These are phyloP conservation scores for Xerophyta viscosa DNA, from an alignment of 106 monocot species.

Conservation along the genomic window DNA sequence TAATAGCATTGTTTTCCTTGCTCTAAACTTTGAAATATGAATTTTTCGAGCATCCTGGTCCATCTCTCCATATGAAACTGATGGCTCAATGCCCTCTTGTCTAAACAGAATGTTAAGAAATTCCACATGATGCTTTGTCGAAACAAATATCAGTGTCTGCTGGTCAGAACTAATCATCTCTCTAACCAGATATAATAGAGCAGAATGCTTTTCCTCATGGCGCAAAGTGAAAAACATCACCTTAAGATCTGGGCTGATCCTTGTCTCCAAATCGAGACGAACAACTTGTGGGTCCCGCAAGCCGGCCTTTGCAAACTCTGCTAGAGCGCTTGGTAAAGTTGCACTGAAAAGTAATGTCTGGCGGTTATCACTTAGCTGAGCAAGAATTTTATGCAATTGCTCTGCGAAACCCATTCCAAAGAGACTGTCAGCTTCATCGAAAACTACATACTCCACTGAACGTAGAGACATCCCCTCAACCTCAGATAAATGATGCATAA, in stretches of 20 bases:
- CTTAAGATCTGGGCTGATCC: conserved; percentile 87
- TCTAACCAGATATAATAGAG: conserved; percentile 74
- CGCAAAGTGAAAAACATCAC: conserved; percentile 72
- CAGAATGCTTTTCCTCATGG: conserved; percentile 86
- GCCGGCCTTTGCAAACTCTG: conserved; percentile 96
- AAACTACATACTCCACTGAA: conserved; percentile 96
- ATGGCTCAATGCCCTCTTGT: conserved; percentile 83
- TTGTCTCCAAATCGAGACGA: conserved; percentile 76
- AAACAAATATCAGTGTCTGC: conserved; percentile 87
- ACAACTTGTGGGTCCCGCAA: conserved; percentile 80
- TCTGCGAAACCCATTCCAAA: conserved; percentile 92
- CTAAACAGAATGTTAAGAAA: conserved; percentile 73
- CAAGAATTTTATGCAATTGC: conserved; percentile 77
- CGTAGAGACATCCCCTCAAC: conserved; percentile 79
- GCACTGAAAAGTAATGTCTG: conserved; percentile 96
- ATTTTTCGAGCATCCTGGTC: conserved; percentile 98
- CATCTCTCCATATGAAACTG: conserved; percentile 92
- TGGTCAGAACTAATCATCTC: conserved; percentile 70
- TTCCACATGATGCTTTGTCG: conserved; percentile 95
- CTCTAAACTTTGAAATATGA: conserved; percentile 74
- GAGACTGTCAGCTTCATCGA: conserved; percentile 92
- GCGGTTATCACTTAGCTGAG: conserved; percentile 66
- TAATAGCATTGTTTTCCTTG: conserved; percentile 85
- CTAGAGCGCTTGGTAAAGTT: conserved; percentile 84
- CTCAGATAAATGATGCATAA: conserved; percentile 89